Percentiles rank a stretch among this genome's conserved stretches.
Conservation (phyloP, 1,139 yeast genomes). For the Debaryomyces nepalensis region DNA sequence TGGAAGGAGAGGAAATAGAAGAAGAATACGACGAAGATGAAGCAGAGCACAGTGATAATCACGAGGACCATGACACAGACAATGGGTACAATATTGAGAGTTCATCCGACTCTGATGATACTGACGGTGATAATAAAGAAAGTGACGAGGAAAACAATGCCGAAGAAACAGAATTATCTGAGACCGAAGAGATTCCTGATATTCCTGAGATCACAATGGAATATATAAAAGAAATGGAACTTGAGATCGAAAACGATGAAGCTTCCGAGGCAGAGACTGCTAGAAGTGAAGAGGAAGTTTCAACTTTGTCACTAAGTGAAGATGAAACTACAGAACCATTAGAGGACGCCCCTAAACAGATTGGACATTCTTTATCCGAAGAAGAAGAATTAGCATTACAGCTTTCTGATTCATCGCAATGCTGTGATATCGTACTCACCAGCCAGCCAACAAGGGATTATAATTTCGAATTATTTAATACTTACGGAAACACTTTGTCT, state of each 20-base stretch:
- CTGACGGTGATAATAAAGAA: conserved; percentile 16
- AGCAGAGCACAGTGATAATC: conserved; percentile 17
- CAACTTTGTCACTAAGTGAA: conserved; percentile 30
- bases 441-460: conserved; percentile 45
- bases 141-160: conserved; percentile 8
- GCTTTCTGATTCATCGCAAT: conserved; percentile 40
- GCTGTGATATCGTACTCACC: conserved; percentile 62
- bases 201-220: conserved; percentile 41
- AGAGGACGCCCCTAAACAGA: neutral
- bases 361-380: conserved; percentile 9
- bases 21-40: conserved; percentile 32
- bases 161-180: too few relatives aligned
- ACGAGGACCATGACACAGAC: conserved; percentile 18
- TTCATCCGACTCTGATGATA: conserved; percentile 16
- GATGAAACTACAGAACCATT: conserved; percentile 21
- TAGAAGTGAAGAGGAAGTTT: conserved; percentile 34
- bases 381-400: conserved; percentile 35
- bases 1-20: conserved; percentile 20
- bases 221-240: conserved; percentile 38
- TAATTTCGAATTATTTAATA: conserved; percentile 65
- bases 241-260: conserved; percentile 24
- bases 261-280: conserved; percentile 38
- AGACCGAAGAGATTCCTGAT: conserved; percentile 20
- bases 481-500: conserved; percentile 71
- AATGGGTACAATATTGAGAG: too few relatives aligned